Evolutionary conservation across 805 yeast species (phyloP).

Genomic region (Kazachstania africana): DNA sequence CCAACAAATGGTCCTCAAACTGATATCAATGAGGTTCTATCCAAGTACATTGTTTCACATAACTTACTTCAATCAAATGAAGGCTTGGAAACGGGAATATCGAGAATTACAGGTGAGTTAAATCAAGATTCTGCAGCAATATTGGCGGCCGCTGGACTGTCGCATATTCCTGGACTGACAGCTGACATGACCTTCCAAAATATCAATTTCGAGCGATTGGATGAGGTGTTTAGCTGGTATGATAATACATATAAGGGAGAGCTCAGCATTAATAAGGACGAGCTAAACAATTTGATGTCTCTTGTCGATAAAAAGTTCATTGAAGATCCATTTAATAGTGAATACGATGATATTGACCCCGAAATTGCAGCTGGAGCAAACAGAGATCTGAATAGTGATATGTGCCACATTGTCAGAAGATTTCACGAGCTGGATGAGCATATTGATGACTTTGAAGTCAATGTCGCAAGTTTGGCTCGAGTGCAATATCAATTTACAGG

Average conservation of each 20-base stretch:
- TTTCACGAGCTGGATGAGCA: constrained; percentile 24
- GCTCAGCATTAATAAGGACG: constrained; percentile 9
- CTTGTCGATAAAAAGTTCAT: constrained; percentile 21
- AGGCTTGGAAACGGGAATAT: constrained; percentile 18
- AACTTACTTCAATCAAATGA: constrained; percentile 18
- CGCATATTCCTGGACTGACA: constrained; percentile 20
- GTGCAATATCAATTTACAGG: constrained; percentile 28
- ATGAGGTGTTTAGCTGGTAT: constrained; percentile 19
- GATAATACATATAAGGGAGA: constrained; percentile 3
- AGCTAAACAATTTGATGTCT: constrained; percentile 11
- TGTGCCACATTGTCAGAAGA: constrained; percentile 23
- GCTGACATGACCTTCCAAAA: constrained; percentile 23
- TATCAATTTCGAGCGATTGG: constrained; percentile 22
- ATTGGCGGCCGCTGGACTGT: constrained; percentile 24
- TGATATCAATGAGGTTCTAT: constrained; percentile 21
- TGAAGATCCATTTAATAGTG: constrained; percentile 24
- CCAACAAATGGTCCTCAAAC: constrained; percentile 27
- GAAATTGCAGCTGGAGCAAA: constrained; percentile 23
- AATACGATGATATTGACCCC: constrained; percentile 19
- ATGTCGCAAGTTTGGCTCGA: constrained; percentile 27
- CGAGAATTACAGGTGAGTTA: constrained; percentile 18
- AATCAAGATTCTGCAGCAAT: constrained; percentile 27
- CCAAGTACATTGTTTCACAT: constrained; percentile 20
- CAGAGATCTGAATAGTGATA: constrained; percentile 19
- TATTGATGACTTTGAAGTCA: constrained; percentile 26